These are phyloP conservation scores for Mycena maculata DNA, from an alignment of 768 basidiomycete genomes.

Conservation along the genomic window DNA sequence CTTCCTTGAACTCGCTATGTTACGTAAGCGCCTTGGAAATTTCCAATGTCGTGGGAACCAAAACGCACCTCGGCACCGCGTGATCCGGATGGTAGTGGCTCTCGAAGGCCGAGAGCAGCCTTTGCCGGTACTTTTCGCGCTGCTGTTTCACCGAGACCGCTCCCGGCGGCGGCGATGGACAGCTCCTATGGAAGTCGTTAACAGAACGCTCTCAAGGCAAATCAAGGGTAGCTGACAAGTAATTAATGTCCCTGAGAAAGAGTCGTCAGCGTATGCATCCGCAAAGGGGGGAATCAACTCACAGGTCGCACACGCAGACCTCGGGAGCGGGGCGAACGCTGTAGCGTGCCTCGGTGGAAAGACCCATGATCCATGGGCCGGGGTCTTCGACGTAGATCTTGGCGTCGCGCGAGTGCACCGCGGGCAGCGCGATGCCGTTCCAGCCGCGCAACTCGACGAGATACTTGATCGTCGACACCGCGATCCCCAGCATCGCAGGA, in stretches of 20 bases:
- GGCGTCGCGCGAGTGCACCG: slow-evolving; percentile 90
- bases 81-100: slow-evolving; percentile 92
- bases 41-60: neutral
- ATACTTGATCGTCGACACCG: slow-evolving; percentile 91
- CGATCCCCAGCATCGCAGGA: slow-evolving; percentile 92
- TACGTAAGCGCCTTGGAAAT: slow-evolving; percentile 22
- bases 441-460: slow-evolving; percentile 93
- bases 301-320: slow-evolving; percentile 90
- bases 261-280: slow-evolving; percentile 9
- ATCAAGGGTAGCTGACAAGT: slow-evolving; percentile 63
- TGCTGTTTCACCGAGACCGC: slow-evolving; percentile 82
- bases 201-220: slow-evolving; percentile 21
- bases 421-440: slow-evolving; percentile 86
- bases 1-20: slow-evolving; percentile 90
- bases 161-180: slow-evolving; percentile 81
- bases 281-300: slow-evolving; percentile 40
- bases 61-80: slow-evolving; percentile 71
- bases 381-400: slow-evolving; percentile 96
- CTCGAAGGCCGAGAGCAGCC: slow-evolving; percentile 82
- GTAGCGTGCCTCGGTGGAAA: slow-evolving; percentile 87
- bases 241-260: slow-evolving; percentile 75
- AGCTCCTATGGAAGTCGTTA: slow-evolving; percentile 61
- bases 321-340: slow-evolving; percentile 81
- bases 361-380: slow-evolving; percentile 95
- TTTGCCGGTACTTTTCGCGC: slow-evolving; percentile 82